Conservation (phyloP, 2,329 filamentous ascomycete species). For the Exophiala sp. region DNA sequence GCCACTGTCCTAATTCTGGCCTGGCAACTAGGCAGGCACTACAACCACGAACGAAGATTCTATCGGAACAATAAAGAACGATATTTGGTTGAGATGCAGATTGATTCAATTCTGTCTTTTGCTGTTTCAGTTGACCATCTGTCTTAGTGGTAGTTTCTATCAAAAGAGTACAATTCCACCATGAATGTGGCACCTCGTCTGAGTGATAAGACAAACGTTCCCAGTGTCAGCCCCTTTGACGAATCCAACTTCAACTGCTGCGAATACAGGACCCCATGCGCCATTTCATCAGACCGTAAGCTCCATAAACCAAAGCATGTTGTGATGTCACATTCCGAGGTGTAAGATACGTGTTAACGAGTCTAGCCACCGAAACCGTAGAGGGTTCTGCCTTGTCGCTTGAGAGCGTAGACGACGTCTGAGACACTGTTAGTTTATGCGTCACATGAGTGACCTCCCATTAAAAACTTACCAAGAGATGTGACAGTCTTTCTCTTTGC, state of each 20-base stretch:
- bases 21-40: no score
- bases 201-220: constrained; percentile 9
- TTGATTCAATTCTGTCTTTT: constrained; percentile 1
- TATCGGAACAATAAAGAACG: not conserved
- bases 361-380: constrained; percentile 76
- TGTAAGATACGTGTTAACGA: constrained; percentile 9
- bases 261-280: constrained; percentile 14
- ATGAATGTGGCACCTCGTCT: constrained; percentile 7
- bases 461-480: constrained; percentile 43
- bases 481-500: constrained; percentile 79
- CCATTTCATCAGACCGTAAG: constrained; percentile 23
- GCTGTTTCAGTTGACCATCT: constrained; percentile 11
- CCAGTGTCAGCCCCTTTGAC: not conserved
- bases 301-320: constrained; percentile 18
- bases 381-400: constrained; percentile 68
- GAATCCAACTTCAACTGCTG: constrained; percentile 11
- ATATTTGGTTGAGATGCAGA: not conserved
- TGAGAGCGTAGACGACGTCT: constrained; percentile 65
- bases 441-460: not conserved
- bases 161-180: constrained; percentile 7
- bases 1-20: no score
- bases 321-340: constrained; percentile 10
- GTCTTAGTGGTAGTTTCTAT: constrained; percentile 8
- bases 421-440: not conserved
- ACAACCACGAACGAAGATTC: not conserved